Evolutionary conservation across 73 alveolate species (phyloP).

Genomic region (Breviolum minutum): DNA sequence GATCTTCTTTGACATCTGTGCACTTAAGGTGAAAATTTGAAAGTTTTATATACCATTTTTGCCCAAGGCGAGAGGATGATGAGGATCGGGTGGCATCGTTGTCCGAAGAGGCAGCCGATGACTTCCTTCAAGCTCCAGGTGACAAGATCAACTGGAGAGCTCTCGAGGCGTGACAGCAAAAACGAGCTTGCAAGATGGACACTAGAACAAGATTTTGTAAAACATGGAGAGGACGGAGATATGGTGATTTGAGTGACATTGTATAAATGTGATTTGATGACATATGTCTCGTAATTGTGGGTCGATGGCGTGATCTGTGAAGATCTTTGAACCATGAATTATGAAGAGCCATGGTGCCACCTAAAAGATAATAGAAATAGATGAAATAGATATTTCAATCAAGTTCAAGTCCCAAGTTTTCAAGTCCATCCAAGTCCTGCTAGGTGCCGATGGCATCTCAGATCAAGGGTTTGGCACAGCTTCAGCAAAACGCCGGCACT

Average conservation of each 20-base stretch:
- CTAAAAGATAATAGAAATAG: not conserved
- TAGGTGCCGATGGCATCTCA: constrained; percentile 93
- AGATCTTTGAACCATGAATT: too few relatives aligned
- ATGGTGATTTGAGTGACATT: too few relatives aligned
- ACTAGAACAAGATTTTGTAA: not conserved
- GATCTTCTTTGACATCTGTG: not conserved
- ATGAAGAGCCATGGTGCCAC: too few relatives aligned
- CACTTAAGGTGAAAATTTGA: too few relatives aligned
- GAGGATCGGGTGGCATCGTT: constrained; percentile 57
- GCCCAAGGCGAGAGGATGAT: constrained; percentile 71
- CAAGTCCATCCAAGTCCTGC: not conserved
- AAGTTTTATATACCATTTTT: too few relatives aligned
- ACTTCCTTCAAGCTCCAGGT: constrained; percentile 17
- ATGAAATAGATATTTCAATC: not conserved
- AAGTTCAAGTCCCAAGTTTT: not conserved
- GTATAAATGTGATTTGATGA: not conserved
- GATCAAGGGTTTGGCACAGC: constrained; percentile 87
- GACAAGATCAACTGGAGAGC: constrained; percentile 93
- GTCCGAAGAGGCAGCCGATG: constrained; percentile 62
- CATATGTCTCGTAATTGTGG: not conserved
- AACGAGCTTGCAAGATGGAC: too few relatives aligned
- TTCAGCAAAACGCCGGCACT: constrained; percentile 94
- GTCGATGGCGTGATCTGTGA: not conserved
- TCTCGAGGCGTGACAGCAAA: constrained; percentile 6
- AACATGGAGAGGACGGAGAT: too few relatives aligned